Conservation (phyloP, 2,329 filamentous ascomycete species). For the Colletotrichum chrysophilum region DNA sequence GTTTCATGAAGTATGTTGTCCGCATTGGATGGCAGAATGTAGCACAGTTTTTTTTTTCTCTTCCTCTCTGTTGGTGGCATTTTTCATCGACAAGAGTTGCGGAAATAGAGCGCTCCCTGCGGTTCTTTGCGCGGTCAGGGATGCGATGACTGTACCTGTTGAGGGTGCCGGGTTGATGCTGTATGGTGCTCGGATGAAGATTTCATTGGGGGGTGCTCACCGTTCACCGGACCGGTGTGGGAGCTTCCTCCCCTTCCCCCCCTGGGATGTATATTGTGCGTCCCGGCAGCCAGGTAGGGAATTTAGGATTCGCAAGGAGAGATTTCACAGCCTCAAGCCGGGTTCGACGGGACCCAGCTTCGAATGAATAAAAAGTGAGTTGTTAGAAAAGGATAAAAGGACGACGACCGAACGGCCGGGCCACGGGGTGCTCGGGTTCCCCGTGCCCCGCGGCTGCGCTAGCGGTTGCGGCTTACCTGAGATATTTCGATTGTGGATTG, state of each 20-base stretch:
- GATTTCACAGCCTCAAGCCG: neutral
- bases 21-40: neutral
- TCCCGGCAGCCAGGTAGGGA: neutral
- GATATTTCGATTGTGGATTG: neutral
- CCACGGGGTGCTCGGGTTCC: conserved; percentile 2
- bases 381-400: neutral
- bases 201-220: neutral
- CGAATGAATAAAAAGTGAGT: neutral
- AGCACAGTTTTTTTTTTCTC: neutral
- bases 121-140: neutral
- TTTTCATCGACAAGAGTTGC: neutral
- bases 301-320: neutral
- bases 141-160: neutral
- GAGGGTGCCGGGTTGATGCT: neutral
- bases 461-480: neutral
- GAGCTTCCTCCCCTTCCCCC: neutral
- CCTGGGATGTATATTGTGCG: neutral
- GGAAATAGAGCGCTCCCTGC: neutral
- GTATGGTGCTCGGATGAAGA: neutral
- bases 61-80: neutral
- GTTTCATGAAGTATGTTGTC: neutral
- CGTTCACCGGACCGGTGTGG: neutral
- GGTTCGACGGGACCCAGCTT: neutral
- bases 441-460: conserved; percentile 7
- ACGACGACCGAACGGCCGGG: conserved; percentile 5